Percentiles rank a stretch among this genome's conserved stretches.
These are phyloP conservation scores for Poa annua DNA, from an alignment of 176 grass and related monocot species.

Conservation along the genomic window DNA sequence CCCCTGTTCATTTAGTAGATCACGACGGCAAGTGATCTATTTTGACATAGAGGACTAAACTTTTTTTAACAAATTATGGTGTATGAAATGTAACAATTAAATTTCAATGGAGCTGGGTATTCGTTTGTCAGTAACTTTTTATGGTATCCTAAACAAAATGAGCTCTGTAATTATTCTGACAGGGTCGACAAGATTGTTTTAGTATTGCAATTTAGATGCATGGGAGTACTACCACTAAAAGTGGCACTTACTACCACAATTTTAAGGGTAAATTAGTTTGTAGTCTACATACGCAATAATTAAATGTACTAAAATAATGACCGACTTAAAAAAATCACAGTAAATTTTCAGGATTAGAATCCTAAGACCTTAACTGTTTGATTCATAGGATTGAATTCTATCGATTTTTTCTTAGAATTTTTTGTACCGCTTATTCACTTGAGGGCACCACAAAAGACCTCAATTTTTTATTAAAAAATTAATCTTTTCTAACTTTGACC, in stretches of 20 bases:
- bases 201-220: too few relatives aligned
- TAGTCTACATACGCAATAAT: neutral
- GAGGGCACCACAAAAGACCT: too few relatives aligned
- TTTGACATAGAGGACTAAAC: too few relatives aligned
- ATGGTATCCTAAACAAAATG: neutral
- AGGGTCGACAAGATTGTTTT: too few relatives aligned
- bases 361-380: too few relatives aligned
- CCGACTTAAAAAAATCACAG: neutral
- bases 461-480: too few relatives aligned
- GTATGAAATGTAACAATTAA: neutral
- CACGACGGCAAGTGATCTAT: neutral
- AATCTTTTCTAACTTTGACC: too few relatives aligned
- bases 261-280: neutral
- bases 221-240: neutral
- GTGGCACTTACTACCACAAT: neutral
- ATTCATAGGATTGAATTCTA: too few relatives aligned
- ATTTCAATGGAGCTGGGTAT: neutral
- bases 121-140: neutral
- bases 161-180: neutral
- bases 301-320: neutral
- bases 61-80: neutral
- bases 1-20: neutral
- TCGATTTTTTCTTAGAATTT: too few relatives aligned
- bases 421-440: too few relatives aligned
- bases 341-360: neutral